Evolutionary conservation across 2,329 filamentous ascomycete species (phyloP), one percentile per base, ranked within the genome.

Genomic region (Microsporum audouinii): DNA sequence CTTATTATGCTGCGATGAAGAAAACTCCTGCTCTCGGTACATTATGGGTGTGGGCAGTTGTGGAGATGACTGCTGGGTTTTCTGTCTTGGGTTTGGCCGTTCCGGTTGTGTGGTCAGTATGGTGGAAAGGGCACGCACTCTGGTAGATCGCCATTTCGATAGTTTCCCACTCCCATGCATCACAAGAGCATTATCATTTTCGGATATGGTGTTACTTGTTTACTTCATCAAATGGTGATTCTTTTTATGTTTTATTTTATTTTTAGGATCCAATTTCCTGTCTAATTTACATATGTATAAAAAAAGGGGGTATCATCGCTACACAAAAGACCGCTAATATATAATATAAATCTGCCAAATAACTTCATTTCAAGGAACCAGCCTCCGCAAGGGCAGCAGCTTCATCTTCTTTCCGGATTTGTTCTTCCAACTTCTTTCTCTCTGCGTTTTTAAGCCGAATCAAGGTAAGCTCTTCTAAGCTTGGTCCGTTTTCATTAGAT

Each of bases 1-100:
- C 87, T 3, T 97, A 96, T 69, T 84, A 95, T 67, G 88, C 88
- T 5, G 85, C 95, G 23, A 91, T 97, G 89, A 95, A 96, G 77
- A 85, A 84, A 65, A 88, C 91, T 0, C 94, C 94, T n/a, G 86
- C 91, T 3, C 73, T 96, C 12, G 94, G 90, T 0, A 92, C 89
- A 45, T 73, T 97, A 17, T 97, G 92, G 91, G 82, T 97, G 3
- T 97, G 92, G 91, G 85, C 88, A 36, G 86, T 97, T 27, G 81
- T 97, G 55, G 94, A 99, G 76, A 81, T 96, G 75, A 82, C 89
- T 60, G 77, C 95, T 45, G 69, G 79, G 0, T 85, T 82, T 68
- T 88, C 88, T 0, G 76, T 86, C 29, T 68, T 76, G n/a, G 83
- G 80, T 51, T 73, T 82, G 27, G 60, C 76, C 45, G 71, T 76